phyloP scores from a whole-genome alignment of 2,329 filamentous ascomycete species.

The Pseudocercospora fuligena region DNA sequence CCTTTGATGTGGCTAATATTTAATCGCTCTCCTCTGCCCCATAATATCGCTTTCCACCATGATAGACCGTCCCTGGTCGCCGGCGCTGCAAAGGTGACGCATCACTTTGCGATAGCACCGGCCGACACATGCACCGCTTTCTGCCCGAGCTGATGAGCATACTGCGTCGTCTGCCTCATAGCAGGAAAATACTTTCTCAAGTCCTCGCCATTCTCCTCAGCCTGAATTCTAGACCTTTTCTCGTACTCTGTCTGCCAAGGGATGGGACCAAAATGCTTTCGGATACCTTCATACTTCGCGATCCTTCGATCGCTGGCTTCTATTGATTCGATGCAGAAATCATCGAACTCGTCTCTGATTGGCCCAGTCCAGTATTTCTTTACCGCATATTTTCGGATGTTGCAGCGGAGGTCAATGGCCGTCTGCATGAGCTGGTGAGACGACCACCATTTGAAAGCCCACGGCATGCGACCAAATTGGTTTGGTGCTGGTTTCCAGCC shows the following conservation, averaged over 20 bases:
- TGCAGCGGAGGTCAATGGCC: conserved; percentile 5
- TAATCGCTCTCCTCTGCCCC: background rate
- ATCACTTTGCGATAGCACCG: too few species aligned
- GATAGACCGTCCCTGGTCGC: background rate
- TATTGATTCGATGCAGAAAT: background rate
- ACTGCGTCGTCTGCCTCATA: background rate
- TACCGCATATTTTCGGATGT: background rate
- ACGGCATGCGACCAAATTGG: background rate
- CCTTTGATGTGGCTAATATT: background rate
- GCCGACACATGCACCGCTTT: background rate
- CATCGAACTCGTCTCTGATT: background rate
- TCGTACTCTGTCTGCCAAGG: conserved; percentile 12
- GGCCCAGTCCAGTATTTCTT: background rate
- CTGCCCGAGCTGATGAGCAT: background rate
- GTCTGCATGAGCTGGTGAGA: background rate
- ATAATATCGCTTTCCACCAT: background rate
- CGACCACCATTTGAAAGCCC: conserved; percentile 1
- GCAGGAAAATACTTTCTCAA: background rate
- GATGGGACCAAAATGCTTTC: background rate
- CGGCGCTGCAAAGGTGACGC: background rate
- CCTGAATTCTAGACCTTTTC: background rate
- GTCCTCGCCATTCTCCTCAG: background rate
- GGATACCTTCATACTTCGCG: background rate
- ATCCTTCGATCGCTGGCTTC: background rate
- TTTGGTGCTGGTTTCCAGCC: background rate